These are phyloP conservation scores for Kodamaea sp. DNA, from an alignment of 1,139 yeast genomes.

Conservation along the genomic window DNA sequence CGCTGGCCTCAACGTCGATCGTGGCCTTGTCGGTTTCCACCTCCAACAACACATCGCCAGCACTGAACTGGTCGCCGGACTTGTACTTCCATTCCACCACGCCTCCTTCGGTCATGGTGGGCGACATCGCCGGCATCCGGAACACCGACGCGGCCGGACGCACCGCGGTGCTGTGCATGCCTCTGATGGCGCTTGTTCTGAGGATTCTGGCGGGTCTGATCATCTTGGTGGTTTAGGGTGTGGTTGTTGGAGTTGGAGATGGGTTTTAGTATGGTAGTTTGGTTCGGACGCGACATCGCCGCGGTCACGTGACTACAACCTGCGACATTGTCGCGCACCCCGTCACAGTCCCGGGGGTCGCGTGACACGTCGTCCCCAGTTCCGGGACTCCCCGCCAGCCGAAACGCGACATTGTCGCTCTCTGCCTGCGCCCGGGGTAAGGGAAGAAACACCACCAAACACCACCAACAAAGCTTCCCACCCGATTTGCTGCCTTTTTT, in stretches of 20 bases:
- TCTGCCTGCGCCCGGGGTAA: too few species aligned
- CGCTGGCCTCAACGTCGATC: slow-evolving; percentile 90
- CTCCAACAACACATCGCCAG: slow-evolving; percentile 88
- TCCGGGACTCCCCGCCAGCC: too few species aligned
- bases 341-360: too few species aligned
- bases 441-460: too few species aligned
- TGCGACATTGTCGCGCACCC: too few species aligned
- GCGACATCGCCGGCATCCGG: slow-evolving; percentile 98
- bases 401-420: too few species aligned
- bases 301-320: too few species aligned
- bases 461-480: too few species aligned
- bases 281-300: slow-evolving; percentile 18
- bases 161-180: slow-evolving; percentile 21
- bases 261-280: slow-evolving; percentile 7
- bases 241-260: slow-evolving; percentile 2
- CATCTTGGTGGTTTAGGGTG: slow-evolving; percentile 12
- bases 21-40: slow-evolving; percentile 94
- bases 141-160: slow-evolving; percentile 57
- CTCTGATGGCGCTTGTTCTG: slow-evolving; percentile 11
- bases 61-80: slow-evolving; percentile 71
- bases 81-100: slow-evolving; percentile 89
- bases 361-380: too few species aligned
- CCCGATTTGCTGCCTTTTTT: too few species aligned
- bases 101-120: slow-evolving; percentile 98
- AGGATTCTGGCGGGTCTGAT: slow-evolving; percentile 18